A percentile compares a stretch with the other conserved stretches of the same genome.
Conservation (phyloP, 164 flowering plant genomes). For the Warburgia ugandensis region DNA sequence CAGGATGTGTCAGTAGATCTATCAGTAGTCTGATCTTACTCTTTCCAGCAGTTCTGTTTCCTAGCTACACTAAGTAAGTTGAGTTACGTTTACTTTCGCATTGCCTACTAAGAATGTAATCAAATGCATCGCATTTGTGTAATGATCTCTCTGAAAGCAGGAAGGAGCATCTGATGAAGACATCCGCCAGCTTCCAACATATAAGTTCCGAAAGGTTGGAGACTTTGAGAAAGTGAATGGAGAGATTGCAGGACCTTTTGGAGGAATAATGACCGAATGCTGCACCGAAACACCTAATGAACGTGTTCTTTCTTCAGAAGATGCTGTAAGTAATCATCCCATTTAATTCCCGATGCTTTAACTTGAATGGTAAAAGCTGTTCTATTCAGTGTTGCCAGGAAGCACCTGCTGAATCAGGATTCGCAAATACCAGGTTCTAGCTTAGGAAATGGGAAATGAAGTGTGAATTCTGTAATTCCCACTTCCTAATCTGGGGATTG, state of each 20-base stretch:
- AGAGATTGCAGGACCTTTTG: slow-evolving; percentile 36
- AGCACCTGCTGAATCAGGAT: no score
- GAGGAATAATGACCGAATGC: slow-evolving; percentile 62
- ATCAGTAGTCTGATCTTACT: no score
- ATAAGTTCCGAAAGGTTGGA: slow-evolving; percentile 37
- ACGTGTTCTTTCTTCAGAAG: slow-evolving; percentile 41
- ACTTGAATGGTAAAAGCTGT: no score
- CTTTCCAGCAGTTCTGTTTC: no score
- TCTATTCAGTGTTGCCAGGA: background rate
- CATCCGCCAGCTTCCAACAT: slow-evolving; percentile 47
- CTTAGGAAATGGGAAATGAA: no score
- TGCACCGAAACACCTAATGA: slow-evolving; percentile 40
- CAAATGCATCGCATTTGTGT: background rate
- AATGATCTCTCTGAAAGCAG: slow-evolving; percentile 25
- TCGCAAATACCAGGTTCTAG: no score
- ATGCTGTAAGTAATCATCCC: slow-evolving; percentile 44
- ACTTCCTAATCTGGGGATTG: no score
- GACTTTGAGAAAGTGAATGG: slow-evolving; percentile 37
- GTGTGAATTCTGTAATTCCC: no score
- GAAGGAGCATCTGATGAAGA: slow-evolving; percentile 79
- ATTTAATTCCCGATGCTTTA: background rate
- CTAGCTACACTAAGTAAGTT: background rate
- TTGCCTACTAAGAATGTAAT: background rate
- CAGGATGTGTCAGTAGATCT: no score
- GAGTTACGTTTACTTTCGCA: background rate